Conservation (phyloP, 2,329 filamentous ascomycete species). For the Sarocladium brachiariae region DNA sequence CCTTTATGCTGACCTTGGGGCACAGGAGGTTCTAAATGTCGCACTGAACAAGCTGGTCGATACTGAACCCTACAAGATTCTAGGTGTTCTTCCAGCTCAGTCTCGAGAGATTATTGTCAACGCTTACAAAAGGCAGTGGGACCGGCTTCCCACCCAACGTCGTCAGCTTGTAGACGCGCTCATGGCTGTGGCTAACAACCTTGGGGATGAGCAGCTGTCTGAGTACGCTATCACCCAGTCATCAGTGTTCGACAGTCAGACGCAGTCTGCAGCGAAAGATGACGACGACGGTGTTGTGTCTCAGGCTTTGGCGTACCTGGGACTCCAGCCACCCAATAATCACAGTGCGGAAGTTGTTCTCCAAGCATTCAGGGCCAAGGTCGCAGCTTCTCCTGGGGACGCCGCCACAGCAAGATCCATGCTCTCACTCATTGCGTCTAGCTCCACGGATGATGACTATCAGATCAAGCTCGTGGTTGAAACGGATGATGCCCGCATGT, state of each 20-base stretch:
- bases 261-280: not conserved
- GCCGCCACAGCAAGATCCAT: constrained; percentile 25
- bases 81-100: constrained; percentile 32
- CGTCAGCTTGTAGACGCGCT: constrained; percentile 26
- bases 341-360: constrained; percentile 28
- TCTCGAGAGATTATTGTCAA: constrained; percentile 27
- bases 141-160: constrained; percentile 24
- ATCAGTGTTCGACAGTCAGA: constrained; percentile 32
- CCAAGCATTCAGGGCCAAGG: constrained; percentile 27
- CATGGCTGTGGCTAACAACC: constrained; percentile 27
- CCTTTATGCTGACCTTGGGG: constrained; percentile 26
- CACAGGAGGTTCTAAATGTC: constrained; percentile 22
- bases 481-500: constrained; percentile 26
- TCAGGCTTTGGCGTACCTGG: constrained; percentile 28
- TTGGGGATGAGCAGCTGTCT: constrained; percentile 26
- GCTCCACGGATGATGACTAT: constrained; percentile 27
- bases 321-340: constrained; percentile 27
- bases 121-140: constrained; percentile 35
- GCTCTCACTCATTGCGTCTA: constrained; percentile 27
- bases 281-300: constrained; percentile 26
- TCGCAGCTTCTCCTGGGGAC: constrained; percentile 24
- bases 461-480: constrained; percentile 27
- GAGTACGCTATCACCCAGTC: constrained; percentile 32
- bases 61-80: constrained; percentile 25
- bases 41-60: constrained; percentile 23